phyloP scores from a whole-genome alignment of 345 rosid species.

The Rhizophora mangle region DNA sequence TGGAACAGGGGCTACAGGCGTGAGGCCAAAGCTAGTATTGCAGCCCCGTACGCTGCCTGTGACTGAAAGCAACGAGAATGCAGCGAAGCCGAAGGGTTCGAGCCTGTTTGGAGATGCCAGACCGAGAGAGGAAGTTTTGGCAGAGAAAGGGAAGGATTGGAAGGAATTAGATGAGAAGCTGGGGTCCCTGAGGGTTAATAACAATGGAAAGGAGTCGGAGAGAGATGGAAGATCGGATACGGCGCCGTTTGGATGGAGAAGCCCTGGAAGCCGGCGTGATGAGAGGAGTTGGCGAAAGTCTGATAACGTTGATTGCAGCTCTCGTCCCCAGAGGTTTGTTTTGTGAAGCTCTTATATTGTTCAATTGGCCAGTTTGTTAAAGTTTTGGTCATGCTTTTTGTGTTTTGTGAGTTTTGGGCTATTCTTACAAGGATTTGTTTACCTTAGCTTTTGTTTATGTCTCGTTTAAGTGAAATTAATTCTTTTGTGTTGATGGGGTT shows the following conservation, averaged over 20 bases:
- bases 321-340: constrained; percentile 31
- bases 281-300: constrained; percentile 61
- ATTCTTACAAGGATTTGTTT: no score
- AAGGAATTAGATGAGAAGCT: constrained; percentile 94
- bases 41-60: constrained; percentile 72
- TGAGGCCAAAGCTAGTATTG: constrained; percentile 67
- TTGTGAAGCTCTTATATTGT: background rate
- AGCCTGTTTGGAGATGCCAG: constrained; percentile 91
- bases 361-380: background rate
- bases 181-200: constrained; percentile 41
- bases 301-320: constrained; percentile 22
- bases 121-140: constrained; percentile 93
- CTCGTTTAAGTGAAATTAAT: no score
- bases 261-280: constrained; percentile 46
- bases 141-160: constrained; percentile 87
- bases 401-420: no score
- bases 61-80: constrained; percentile 25
- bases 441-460: no score
- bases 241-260: constrained; percentile 29
- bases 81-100: constrained; percentile 53
- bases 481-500: no score
- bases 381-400: no score
- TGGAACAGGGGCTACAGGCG: constrained; percentile 21
- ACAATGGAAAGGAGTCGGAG: constrained; percentile 38
- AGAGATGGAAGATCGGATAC: constrained; percentile 34